Base-by-base conservation (phyloP, 1,139 yeast species). In the Starmera stellimalicola region DNA sequence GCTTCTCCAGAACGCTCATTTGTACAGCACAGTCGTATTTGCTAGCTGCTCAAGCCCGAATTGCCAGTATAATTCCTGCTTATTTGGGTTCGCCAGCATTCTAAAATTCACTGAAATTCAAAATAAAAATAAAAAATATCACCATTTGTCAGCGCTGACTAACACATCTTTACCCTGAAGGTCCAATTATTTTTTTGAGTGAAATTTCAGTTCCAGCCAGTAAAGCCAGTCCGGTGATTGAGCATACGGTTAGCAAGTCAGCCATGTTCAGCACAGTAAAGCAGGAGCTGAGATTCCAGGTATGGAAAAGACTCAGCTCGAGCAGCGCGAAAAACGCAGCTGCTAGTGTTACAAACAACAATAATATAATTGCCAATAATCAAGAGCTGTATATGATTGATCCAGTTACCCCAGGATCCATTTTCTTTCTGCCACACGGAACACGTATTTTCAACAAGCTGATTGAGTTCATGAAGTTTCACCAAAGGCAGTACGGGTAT, bases 341-440 rank as follows among this genome's bases (percentile, higher is more conserved):
- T 22, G 25, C 32, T 7, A 7, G 19, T 1, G 31, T 46, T 3
- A 36, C 51, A 2, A 33, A 39, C 8, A 36, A 46, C 8, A 74
- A 72, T 44, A 64, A 68, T 19, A 51, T 66, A 16, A 63, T 76
- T 10, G 73, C 82, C n/a, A 66, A 61, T 9, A 70, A 68, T 42
- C 95, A 87, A 52, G 72, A 73, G 40, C 62, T 88, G 27, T 87
- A 78, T 54, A 73, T 80, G 61, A 76, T 83, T 1, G 94, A 84
- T 54, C 70, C 78, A 9, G 57, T 73, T 12, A 78, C 95, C 0
- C 96, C 96, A 0, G 97, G 97, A 0, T 79, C 91, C 2, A 69
- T 81, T 5, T 88, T 88, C 63, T 87, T 88, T 51, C 63, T 88
- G 22, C 96, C 96, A 3, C 91, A 85, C 55, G 97, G 97, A 3